A percentile compares a stretch with the other conserved stretches of the same genome.
Evolutionary conservation across 805 yeast species (phyloP).

Genomic region (Barnettozyma sucrosica): DNA sequence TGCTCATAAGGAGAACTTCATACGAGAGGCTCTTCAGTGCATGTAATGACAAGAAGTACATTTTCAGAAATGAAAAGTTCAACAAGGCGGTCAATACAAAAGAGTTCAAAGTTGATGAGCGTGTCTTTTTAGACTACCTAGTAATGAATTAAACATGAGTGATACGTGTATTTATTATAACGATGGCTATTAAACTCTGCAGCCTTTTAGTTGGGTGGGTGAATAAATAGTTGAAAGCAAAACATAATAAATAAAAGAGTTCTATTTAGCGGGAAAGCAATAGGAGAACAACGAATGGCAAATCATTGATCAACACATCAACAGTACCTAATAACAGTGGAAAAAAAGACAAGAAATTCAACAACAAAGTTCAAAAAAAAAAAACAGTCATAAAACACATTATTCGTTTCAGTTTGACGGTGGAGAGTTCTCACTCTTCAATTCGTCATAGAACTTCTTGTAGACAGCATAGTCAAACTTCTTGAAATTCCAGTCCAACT

Average conservation of each 20-base stretch:
- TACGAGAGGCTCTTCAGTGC: constrained; percentile 41
- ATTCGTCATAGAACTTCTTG: constrained; percentile 29
- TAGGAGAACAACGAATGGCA: background rate
- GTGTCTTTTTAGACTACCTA: constrained; percentile 15
- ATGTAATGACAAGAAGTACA: constrained; percentile 34
- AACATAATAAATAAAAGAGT: background rate
- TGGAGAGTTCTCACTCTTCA: constrained; percentile 16
- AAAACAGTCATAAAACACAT: background rate
- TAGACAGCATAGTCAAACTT: constrained; percentile 48
- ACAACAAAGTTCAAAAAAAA: background rate
- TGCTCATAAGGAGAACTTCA: constrained; percentile 34
- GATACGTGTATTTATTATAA: background rate
- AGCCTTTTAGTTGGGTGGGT: background rate
- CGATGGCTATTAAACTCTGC: background rate
- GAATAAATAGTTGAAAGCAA: background rate
- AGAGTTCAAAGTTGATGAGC: constrained; percentile 27
- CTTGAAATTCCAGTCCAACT: constrained; percentile 56
- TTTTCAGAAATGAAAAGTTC: constrained; percentile 38
- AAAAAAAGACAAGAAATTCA: background rate
- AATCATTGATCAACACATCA: background rate
- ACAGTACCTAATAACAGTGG: background rate
- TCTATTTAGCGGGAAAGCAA: background rate
- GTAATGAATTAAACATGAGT: constrained; percentile 1
- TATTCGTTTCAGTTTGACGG: background rate
- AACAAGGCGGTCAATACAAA: constrained; percentile 33